phyloP scores from a whole-genome alignment of 192 early-diverging fungal genomes.

The Coemansia sp. region DNA sequence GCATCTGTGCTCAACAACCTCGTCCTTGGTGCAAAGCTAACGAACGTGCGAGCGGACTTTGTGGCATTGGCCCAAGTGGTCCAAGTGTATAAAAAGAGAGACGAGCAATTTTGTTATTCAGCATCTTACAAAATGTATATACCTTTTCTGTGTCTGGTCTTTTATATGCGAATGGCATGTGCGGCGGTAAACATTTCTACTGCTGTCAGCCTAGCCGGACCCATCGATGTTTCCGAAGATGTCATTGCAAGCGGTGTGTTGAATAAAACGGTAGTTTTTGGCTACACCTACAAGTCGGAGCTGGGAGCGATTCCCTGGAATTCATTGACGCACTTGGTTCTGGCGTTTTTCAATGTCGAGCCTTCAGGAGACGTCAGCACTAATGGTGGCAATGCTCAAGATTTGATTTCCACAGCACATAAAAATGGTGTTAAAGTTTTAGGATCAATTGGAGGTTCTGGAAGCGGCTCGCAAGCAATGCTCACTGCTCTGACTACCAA shows the following conservation, averaged over 20 bases:
- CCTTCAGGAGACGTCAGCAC: constrained; percentile 16
- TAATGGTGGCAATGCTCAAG: constrained; percentile 11
- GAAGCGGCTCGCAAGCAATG: constrained; percentile 61
- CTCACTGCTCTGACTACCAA: constrained; percentile 50
- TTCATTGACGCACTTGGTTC: constrained; percentile 60
- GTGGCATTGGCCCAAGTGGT: too few species aligned
- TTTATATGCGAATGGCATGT: too few species aligned
- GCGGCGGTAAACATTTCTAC: too few species aligned
- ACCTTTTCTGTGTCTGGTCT: too few species aligned
- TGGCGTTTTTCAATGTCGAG: constrained; percentile 56
- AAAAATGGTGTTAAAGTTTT: constrained; percentile 55
- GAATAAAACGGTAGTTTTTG: constrained; percentile 33
- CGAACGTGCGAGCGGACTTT: too few species aligned
- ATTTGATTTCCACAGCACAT: constrained; percentile 34
- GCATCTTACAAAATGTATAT: too few species aligned
- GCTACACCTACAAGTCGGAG: constrained; percentile 36
- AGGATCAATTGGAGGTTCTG: constrained; percentile 67
- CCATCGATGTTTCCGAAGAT: constrained; percentile 15
- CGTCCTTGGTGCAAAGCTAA: too few species aligned
- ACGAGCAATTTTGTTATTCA: too few species aligned
- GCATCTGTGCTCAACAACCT: too few species aligned
- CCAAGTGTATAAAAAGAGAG: too few species aligned
- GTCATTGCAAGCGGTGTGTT: constrained; percentile 36
- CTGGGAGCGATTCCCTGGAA: constrained; percentile 47
- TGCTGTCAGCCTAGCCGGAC: too few species aligned